These are phyloP conservation scores for Iris pallida DNA, from an alignment of 116 monocot species.

Conservation along the genomic window DNA sequence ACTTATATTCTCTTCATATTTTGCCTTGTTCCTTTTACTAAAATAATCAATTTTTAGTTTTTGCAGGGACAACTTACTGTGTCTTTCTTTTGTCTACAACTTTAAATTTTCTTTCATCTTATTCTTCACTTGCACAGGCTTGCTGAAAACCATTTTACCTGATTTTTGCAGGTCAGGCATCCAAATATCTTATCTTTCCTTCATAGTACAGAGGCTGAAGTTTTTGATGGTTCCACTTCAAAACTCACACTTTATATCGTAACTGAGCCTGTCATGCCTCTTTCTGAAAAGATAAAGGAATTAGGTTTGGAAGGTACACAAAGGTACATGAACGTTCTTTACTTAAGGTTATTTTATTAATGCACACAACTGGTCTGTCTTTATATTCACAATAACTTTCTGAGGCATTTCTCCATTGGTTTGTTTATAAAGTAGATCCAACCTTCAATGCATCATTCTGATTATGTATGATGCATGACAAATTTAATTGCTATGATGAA, in stretches of 20 bases:
- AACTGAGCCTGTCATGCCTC: constrained; percentile 94
- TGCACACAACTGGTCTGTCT: neutral
- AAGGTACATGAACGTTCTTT: constrained; percentile 52
- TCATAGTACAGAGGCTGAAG: constrained; percentile 86
- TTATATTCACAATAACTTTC: neutral
- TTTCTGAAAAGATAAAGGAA: constrained; percentile 96
- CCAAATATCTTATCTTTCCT: constrained; percentile 97
- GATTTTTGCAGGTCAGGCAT: constrained; percentile 80
- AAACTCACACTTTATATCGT: constrained; percentile 90
- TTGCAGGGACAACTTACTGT: neutral
- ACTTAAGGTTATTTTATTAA: neutral
- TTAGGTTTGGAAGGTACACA: constrained; percentile 78
- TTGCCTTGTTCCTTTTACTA: constrained; percentile 1
- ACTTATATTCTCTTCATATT: no score
- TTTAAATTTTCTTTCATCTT: neutral
- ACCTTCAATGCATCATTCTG: no score
- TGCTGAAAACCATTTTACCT: neutral
- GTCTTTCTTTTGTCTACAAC: neutral
- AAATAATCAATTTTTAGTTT: neutral
- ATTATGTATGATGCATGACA: no score
- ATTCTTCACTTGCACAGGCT: neutral
- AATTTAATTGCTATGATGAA: neutral
- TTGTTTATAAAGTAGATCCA: neutral
- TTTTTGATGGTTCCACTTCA: constrained; percentile 55
- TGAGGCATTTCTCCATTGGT: neutral